phyloP scores from a whole-genome alignment of 805 yeast genomes.

The Isabelozyma gotoi region DNA sequence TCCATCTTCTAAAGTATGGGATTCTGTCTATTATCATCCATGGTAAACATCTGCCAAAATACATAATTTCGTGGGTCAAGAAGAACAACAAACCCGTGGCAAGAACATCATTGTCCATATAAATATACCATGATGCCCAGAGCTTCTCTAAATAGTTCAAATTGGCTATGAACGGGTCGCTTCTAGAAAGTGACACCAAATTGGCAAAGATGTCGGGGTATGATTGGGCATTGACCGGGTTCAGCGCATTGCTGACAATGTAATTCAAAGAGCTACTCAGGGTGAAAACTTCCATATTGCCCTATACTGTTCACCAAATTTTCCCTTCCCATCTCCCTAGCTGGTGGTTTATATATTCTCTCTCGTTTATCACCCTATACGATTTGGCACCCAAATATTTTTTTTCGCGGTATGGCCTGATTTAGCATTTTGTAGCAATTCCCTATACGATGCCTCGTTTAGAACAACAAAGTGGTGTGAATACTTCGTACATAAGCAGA shows the following conservation, averaged over 20 bases:
- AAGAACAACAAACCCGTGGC: slow-evolving; percentile 91
- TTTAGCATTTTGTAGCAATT: background rate
- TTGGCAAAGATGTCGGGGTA: slow-evolving; percentile 10
- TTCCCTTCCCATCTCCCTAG: background rate
- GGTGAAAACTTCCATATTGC: slow-evolving; percentile 5
- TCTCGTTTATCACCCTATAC: background rate
- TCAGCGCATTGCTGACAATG: slow-evolving; percentile 3
- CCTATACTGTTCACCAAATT: background rate
- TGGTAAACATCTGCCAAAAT: slow-evolving; percentile 89
- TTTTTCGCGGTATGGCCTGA: background rate
- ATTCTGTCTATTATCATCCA: slow-evolving; percentile 87
- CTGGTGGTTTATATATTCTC: background rate
- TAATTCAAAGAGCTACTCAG: slow-evolving; percentile 11
- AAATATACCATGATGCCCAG: slow-evolving; percentile 90
- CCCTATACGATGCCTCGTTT: background rate
- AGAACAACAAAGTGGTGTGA: too few relatives aligned
- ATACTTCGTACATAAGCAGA: too few relatives aligned
- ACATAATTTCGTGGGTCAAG: slow-evolving; percentile 79
- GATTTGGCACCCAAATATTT: background rate
- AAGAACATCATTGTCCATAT: slow-evolving; percentile 80
- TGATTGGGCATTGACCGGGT: background rate
- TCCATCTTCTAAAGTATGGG: slow-evolving; percentile 82
- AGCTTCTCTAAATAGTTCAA: slow-evolving; percentile 58
- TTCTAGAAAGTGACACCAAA: background rate
- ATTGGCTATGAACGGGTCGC: slow-evolving; percentile 14